Percentiles rank a stretch among this genome's conserved stretches.
Conservation (phyloP, 2,329 filamentous ascomycete species). For the Gaeumannomyces sp. region DNA sequence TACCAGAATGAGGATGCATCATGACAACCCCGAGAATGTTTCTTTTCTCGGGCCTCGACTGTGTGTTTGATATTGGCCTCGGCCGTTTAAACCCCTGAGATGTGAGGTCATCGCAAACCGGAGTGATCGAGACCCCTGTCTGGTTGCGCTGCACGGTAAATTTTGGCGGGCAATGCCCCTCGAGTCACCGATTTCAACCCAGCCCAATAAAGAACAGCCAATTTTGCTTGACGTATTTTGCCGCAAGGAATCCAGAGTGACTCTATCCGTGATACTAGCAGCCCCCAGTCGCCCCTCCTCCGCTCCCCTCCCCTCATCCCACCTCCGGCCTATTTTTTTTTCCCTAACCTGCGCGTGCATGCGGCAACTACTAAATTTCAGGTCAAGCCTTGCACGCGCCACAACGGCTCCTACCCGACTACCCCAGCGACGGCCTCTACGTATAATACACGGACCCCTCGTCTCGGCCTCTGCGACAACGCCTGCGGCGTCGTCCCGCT, state of each 20-base stretch:
- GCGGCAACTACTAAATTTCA: constrained; percentile 7
- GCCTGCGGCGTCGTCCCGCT: neutral
- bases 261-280: neutral
- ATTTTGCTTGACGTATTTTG: constrained; percentile 5
- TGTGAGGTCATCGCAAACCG: neutral
- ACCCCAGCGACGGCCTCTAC: neutral
- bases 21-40: too few species aligned
- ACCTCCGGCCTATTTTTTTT: neutral
- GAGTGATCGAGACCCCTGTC: neutral
- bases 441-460: neutral
- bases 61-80: too few species aligned
- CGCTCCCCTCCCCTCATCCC: constrained; percentile 2
- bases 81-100: neutral
- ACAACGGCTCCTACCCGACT: neutral
- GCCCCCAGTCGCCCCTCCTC: constrained; percentile 6
- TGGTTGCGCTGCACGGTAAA: neutral
- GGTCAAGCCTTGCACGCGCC: constrained; percentile 9
- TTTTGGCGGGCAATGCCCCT: neutral
- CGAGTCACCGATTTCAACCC: neutral
- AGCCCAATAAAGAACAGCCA: neutral
- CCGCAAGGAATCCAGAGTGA: constrained; percentile 2
- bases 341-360: neutral
- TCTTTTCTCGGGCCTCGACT: neutral
- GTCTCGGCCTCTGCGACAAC: neutral
- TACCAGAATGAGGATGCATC: neutral